phyloP scores from a whole-genome alignment of 1,284 basidiomycete species.

The Ustilago loliicola region DNA sequence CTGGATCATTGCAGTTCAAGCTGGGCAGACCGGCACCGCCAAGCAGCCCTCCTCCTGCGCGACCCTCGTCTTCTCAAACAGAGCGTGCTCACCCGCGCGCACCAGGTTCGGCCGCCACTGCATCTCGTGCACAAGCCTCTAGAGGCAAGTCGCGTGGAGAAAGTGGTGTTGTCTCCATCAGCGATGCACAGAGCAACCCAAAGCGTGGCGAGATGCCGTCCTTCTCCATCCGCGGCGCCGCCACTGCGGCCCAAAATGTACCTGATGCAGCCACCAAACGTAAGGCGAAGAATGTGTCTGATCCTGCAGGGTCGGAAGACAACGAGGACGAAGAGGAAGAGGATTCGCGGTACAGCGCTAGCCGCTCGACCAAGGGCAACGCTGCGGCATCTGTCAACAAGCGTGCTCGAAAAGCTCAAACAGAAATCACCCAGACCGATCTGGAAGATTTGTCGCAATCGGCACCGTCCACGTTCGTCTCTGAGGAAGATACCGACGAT shows the following conservation, averaged over 20 bases:
- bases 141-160: slow-evolving; percentile 17
- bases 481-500: slow-evolving; percentile 42
- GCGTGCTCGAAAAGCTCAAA: slow-evolving; percentile 12
- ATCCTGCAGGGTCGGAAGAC: slow-evolving; percentile 6
- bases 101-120: background rate
- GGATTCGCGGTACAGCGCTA: slow-evolving; percentile 47
- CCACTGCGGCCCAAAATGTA: slow-evolving; percentile 15
- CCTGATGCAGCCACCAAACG: slow-evolving; percentile 19
- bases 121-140: slow-evolving; percentile 4
- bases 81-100: slow-evolving; percentile 6
- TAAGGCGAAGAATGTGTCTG: background rate
- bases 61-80: slow-evolving; percentile 17
- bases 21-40: slow-evolving; percentile 71
- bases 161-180: slow-evolving; percentile 43
- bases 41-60: slow-evolving; percentile 44
- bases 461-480: slow-evolving; percentile 48
- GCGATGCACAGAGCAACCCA: slow-evolving; percentile 11
- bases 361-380: slow-evolving; percentile 23
- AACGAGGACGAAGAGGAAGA: slow-evolving; percentile 25
- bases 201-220: slow-evolving; percentile 27
- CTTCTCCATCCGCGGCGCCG: slow-evolving; percentile 40
- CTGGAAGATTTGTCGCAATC: slow-evolving; percentile 50
- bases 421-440: slow-evolving; percentile 42
- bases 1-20: slow-evolving; percentile 76
- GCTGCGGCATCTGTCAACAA: slow-evolving; percentile 14